These are phyloP conservation scores for Sarcodon aspratus DNA, from an alignment of 768 basidiomycete species.

Conservation along the genomic window DNA sequence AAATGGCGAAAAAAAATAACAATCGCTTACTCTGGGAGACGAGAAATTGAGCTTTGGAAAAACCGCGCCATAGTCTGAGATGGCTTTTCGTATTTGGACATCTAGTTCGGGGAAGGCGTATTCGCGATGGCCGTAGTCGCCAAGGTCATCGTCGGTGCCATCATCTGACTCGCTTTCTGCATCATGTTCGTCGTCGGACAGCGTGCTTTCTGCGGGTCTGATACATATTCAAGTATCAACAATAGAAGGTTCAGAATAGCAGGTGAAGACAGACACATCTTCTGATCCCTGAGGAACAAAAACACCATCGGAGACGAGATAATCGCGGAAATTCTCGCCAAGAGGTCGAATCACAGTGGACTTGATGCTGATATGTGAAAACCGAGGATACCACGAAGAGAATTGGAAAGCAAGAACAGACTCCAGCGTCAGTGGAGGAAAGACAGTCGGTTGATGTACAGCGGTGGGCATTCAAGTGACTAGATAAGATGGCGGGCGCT, in stretches of 20 bases:
- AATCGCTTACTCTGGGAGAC: conserved; percentile 63
- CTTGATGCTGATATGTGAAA: conserved; percentile 51
- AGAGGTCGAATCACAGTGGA: conserved; percentile 69
- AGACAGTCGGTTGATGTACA: conserved; percentile 21
- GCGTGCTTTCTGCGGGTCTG: conserved; percentile 41
- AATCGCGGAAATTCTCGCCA: conserved; percentile 47
- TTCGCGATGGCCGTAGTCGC: conserved; percentile 22
- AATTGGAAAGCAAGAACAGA: conserved; percentile 70
- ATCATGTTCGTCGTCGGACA: conserved; percentile 39
- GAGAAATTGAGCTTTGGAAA: conserved; percentile 98
- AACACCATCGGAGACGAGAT: conserved; percentile 78
- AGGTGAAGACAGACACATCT: conserved; percentile 40
- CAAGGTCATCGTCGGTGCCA: conserved; percentile 27
- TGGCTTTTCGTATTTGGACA: conserved; percentile 46
- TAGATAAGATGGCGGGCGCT: no score
- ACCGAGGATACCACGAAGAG: conserved; percentile 75
- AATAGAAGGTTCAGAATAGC: conserved; percentile 1
- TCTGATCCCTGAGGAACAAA: conserved; percentile 77
- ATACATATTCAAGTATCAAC: neutral
- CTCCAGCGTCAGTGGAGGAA: conserved; percentile 37
- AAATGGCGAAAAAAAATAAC: neutral
- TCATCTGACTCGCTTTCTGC: conserved; percentile 29
- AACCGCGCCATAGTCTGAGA: conserved; percentile 67
- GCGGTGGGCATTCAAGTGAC: conserved; percentile 16
- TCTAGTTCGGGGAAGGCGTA: conserved; percentile 84